phyloP scores from a whole-genome alignment of 257 asterid species.

The Solanum paucissectum region DNA sequence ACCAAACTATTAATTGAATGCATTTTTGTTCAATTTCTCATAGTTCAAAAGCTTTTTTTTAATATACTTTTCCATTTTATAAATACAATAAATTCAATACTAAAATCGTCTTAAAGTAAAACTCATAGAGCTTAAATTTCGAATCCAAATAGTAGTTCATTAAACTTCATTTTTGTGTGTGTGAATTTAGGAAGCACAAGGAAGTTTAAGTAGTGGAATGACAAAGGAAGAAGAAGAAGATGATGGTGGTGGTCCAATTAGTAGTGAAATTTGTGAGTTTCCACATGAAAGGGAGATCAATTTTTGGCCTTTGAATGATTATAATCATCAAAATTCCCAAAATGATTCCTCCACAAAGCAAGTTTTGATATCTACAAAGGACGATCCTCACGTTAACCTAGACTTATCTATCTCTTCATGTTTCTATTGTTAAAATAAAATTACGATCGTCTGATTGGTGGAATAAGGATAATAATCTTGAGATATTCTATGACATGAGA shows the following conservation, averaged over 20 bases:
- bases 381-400: background rate
- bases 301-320: background rate
- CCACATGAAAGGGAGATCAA: background rate
- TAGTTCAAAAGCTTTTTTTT: too few relatives aligned
- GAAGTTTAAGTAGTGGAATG: conserved; percentile 2
- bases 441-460: background rate
- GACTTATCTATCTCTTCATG: background rate
- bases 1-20: too few relatives aligned
- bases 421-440: background rate
- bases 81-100: background rate
- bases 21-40: background rate
- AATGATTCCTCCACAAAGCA: background rate
- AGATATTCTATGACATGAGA: background rate
- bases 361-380: background rate
- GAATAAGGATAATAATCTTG: background rate
- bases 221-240: background rate
- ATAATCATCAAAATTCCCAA: background rate
- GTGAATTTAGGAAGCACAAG: background rate
- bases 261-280: background rate
- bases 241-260: background rate
- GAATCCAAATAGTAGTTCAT: background rate
- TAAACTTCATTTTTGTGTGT: background rate
- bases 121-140: background rate
- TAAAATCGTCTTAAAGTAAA: background rate
- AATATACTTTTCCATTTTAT: background rate